Conservation (phyloP, 1,284 basidiomycete species). For the Fomes fomentarius region DNA sequence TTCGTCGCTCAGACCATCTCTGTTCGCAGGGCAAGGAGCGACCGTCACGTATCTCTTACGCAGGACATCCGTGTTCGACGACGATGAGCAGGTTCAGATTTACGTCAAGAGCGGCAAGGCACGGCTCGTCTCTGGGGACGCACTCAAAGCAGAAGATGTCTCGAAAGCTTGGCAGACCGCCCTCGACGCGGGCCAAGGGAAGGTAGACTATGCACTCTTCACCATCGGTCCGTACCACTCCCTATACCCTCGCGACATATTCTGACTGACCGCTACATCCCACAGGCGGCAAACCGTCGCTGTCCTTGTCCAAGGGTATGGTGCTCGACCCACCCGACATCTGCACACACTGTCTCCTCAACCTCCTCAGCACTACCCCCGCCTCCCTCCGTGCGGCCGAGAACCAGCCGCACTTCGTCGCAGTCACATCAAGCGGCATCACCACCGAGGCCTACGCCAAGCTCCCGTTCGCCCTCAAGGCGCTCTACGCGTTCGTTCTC, state of each 20-base stretch:
- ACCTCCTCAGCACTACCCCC: constrained; percentile 51
- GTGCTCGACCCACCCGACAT: constrained; percentile 50
- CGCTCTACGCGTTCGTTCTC: constrained; percentile 49
- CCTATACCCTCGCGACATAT: not conserved
- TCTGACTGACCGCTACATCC: too few species aligned
- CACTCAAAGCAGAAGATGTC: constrained; percentile 47
- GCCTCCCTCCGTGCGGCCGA: constrained; percentile 23
- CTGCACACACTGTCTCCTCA: constrained; percentile 52
- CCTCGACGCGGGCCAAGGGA: constrained; percentile 29
- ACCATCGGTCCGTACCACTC: constrained; percentile 50
- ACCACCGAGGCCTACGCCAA: constrained; percentile 44
- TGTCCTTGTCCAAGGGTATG: constrained; percentile 47
- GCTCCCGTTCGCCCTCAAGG: constrained; percentile 52
- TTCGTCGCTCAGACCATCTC: not conserved
- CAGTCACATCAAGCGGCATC: constrained; percentile 55
- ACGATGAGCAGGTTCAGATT: constrained; percentile 44
- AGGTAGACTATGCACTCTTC: constrained; percentile 51
- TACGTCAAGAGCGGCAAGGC: constrained; percentile 46
- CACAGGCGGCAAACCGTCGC: constrained; percentile 45
- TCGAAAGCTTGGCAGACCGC: constrained; percentile 48
- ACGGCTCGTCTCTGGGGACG: constrained; percentile 54
- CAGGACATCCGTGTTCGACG: constrained; percentile 45
- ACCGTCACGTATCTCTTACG: constrained; percentile 57
- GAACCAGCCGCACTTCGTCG: constrained; percentile 51
- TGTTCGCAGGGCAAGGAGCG: constrained; percentile 43